Conservation (phyloP, 768 basidiomycete species). For the Leccinum longicurvipes region DNA sequence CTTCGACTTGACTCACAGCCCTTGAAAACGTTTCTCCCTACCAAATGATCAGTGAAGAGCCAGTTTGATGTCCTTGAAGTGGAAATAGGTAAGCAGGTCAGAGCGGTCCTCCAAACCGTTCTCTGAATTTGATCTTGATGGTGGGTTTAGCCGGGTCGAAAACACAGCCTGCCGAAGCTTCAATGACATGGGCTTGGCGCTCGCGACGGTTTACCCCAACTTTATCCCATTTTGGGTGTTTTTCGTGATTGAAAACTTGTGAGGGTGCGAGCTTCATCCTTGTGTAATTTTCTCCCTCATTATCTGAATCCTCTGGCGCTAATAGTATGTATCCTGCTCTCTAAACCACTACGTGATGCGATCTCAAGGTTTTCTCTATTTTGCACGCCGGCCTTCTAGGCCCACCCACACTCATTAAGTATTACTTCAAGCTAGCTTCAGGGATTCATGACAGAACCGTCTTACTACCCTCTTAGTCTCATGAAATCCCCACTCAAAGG, state of each 20-base stretch:
- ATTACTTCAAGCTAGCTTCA: background rate
- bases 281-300: background rate
- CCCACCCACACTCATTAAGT: constrained; percentile 2
- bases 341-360: background rate
- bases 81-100: background rate
- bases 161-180: background rate
- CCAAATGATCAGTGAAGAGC: background rate
- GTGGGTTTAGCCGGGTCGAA: background rate
- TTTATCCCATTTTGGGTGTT: background rate
- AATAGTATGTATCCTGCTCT: background rate
- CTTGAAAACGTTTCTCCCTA: background rate
- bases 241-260: background rate
- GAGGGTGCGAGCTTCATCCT: background rate
- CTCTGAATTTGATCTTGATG: background rate
- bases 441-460: constrained; percentile 13
- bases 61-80: background rate
- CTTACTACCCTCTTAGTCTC: constrained; percentile 19
- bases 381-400: background rate
- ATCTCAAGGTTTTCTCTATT: background rate
- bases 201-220: background rate
- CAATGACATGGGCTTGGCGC: background rate
- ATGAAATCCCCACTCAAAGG: constrained; percentile 2
- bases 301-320: background rate
- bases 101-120: background rate
- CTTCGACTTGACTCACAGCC: background rate